These are phyloP conservation scores for Auricularia sp. DNA, from an alignment of 768 basidiomycete species.

Conservation along the genomic window DNA sequence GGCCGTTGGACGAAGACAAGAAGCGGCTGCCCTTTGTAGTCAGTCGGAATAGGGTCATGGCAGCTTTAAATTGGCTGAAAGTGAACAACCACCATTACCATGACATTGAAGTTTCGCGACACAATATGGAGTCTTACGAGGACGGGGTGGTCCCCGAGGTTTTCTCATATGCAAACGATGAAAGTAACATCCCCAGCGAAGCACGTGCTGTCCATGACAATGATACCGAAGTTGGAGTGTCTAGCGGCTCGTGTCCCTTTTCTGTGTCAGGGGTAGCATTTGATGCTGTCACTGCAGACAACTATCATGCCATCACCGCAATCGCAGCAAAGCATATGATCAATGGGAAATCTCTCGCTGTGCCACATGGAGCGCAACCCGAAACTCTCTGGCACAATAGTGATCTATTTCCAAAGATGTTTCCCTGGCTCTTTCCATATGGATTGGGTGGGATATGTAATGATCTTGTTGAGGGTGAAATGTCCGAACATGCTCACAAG, in stretches of 20 bases:
- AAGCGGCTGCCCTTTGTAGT: not conserved
- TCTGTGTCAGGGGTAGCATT: constrained; percentile 29
- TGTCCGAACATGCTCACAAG: not conserved
- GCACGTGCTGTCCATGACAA: not conserved
- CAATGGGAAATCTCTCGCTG: constrained; percentile 17
- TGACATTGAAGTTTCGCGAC: not conserved
- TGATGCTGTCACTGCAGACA: constrained; percentile 14
- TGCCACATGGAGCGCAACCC: constrained; percentile 18
- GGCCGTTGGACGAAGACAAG: constrained; percentile 21
- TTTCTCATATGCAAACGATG: not conserved
- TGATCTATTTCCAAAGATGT: constrained; percentile 26
- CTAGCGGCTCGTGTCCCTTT: constrained; percentile 25
- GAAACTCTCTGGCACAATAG: constrained; percentile 27
- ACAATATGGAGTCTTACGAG: not conserved
- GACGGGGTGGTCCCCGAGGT: not conserved
- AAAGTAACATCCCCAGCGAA: not conserved
- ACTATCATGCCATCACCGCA: constrained; percentile 12
- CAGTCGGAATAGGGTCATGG: not conserved
- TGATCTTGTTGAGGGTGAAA: not conserved
- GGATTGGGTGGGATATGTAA: constrained; percentile 26
- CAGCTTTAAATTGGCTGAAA: not conserved
- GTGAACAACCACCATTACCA: not conserved
- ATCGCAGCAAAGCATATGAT: constrained; percentile 21
- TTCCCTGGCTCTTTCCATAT: constrained; percentile 34
- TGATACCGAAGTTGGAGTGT: not conserved